Evolutionary conservation across 2,329 filamentous ascomycete genomes (phyloP).

Genomic region (Diaporthe citri): DNA sequence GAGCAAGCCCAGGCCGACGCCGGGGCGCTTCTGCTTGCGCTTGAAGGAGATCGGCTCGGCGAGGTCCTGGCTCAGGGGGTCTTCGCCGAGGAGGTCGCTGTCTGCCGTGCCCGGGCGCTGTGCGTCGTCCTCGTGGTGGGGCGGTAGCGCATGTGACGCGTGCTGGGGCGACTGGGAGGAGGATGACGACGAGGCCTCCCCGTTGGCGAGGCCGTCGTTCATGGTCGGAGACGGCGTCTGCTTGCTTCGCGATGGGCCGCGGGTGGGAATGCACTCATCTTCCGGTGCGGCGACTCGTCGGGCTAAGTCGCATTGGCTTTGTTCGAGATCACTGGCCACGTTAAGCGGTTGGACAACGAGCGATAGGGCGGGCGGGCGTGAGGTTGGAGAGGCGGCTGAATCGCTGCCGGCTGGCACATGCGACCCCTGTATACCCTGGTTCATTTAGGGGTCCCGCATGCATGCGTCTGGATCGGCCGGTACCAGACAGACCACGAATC

Average conservation of each 20-base stretch:
- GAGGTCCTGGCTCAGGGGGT: constrained; percentile 66
- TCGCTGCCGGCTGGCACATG: constrained; percentile 9
- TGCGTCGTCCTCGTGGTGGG: constrained; percentile 61
- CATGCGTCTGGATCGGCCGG: not conserved
- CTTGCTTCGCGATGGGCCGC: constrained; percentile 29
- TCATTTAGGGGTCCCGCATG: constrained; percentile 4
- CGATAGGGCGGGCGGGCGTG: not conserved
- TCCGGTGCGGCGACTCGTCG: constrained; percentile 30
- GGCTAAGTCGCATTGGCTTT: constrained; percentile 22
- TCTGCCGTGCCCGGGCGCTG: constrained; percentile 51
- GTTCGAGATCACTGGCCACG: not conserved
- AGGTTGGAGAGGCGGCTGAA: constrained; percentile 2
- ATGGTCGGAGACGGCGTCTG: constrained; percentile 39
- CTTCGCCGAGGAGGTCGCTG: constrained; percentile 62
- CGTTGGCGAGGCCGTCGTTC: constrained; percentile 40
- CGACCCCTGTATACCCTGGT: constrained; percentile 5
- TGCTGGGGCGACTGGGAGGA: constrained; percentile 46
- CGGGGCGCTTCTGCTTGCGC: constrained; percentile 70
- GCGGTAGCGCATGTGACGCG: constrained; percentile 48
- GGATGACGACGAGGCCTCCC: constrained; percentile 49
- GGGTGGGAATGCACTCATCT: constrained; percentile 34
- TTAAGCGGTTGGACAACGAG: not conserved
- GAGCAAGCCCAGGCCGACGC: constrained; percentile 58
- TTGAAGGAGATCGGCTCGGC: constrained; percentile 76
- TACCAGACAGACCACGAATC: not conserved